Evolutionary conservation across 106 monocot genomes (phyloP), one percentile per base, ranked within the genome.

Genomic region (Platanthera zijinensis): DNA sequence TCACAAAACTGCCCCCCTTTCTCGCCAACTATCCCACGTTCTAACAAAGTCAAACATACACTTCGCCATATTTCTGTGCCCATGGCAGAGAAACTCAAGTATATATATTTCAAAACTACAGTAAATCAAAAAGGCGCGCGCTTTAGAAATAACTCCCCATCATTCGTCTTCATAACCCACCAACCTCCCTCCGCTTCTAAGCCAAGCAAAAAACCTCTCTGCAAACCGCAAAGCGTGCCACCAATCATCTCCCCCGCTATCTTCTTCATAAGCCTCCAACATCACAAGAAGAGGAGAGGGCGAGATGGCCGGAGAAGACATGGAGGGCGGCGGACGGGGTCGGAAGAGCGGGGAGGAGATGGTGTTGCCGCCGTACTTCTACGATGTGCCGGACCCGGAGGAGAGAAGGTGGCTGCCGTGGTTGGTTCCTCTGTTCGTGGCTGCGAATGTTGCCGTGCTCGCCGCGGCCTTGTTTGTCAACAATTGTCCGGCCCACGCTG

Each of bases 361-460:
- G 70, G 48, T 18, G 48, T n/a, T 70, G 48, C 70, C 70, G 70
- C 48, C 48, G 15, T 70, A 54, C 59, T 84, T 81, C 63, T 78
- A 79, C 75, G 71, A 74, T 48, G 49, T 54, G 69, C 59, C 66
- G 69, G 74, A 69, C n/a, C 5, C 51, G 57, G 81, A 76, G 74
- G 88, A 84, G 62, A 71, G 84, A 66, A 8, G 39, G 51, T 84
- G 90, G 88, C 75, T 46, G 79, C 49, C 93, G 69, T 93, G 88
- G 93, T 1, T 93, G 7, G 88, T 90, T 19, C 88, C 90, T 22
- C 7, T 84, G 54, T 25, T 93, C 30, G 80, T 90, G 21, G 59
- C 88, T 39, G 88, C 80, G 21, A 86, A 90, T 79, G 76, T 88
- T 21, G 85, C 69, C 12, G 76, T 93, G 76, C 88, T 93, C 61